Evolutionary conservation across 768 basidiomycete species (phyloP).

Genomic region (Macrolepiota albuminosa): DNA sequence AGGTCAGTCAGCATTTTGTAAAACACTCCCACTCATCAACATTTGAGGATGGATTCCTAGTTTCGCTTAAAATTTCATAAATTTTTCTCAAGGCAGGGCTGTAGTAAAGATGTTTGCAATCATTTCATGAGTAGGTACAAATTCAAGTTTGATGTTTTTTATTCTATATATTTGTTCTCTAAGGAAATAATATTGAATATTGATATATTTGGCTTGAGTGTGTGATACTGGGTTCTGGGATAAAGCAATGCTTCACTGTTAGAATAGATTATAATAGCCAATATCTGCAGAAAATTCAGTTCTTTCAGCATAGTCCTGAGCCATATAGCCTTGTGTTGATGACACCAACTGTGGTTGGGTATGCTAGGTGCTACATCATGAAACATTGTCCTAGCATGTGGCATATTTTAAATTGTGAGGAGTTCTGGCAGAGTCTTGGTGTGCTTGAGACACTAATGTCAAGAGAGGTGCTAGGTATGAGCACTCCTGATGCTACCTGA

Average conservation of each 20-base stretch:
- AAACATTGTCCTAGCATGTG: too few species aligned
- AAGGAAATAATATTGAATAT: neutral
- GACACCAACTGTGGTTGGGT: too few species aligned
- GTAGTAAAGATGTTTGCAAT: neutral
- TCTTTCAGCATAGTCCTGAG: too few species aligned
- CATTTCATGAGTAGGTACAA: neutral
- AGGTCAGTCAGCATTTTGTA: too few species aligned
- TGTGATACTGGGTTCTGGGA: neutral
- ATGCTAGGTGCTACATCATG: too few species aligned
- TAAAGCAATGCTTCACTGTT: neutral
- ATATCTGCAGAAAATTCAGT: neutral
- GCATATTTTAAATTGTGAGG: too few species aligned
- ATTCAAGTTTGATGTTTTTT: neutral
- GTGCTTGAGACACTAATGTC: too few species aligned
- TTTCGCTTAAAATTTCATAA: neutral
- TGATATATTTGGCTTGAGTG: neutral
- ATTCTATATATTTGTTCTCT: neutral
- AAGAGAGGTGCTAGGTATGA: too few species aligned
- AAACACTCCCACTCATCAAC: too few species aligned
- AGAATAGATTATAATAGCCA: neutral
- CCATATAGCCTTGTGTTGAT: neutral
- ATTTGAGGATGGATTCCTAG: neutral
- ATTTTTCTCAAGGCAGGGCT: neutral
- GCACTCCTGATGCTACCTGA: too few species aligned
- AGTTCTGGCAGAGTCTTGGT: too few species aligned